These are phyloP conservation scores for Boletus reticulatus DNA, from an alignment of 768 basidiomycete species.

Conservation along the genomic window DNA sequence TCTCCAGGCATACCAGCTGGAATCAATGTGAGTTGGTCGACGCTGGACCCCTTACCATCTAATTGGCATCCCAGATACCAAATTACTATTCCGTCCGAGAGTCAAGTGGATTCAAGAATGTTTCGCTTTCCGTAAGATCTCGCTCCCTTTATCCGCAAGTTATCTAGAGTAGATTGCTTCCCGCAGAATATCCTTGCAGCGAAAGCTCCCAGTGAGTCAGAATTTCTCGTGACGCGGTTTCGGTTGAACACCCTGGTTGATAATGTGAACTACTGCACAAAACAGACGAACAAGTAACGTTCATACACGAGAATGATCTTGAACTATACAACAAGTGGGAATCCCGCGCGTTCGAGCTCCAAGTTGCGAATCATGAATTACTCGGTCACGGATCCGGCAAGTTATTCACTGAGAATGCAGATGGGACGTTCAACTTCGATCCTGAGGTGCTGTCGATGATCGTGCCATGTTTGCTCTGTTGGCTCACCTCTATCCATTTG, in stretches of 20 bases:
- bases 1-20: constrained; percentile 75
- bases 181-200: constrained; percentile 80
- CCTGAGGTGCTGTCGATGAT: constrained; percentile 48
- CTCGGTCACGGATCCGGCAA: constrained; percentile 87
- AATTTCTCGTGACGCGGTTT: background rate
- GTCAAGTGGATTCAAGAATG: constrained; percentile 84
- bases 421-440: constrained; percentile 84
- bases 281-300: constrained; percentile 73
- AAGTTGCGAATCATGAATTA: constrained; percentile 89
- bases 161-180: background rate
- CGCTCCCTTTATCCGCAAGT: background rate
- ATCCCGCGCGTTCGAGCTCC: constrained; percentile 75
- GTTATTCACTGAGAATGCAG: constrained; percentile 69
- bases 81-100: constrained; percentile 87
- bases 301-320: constrained; percentile 77
- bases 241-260: background rate
- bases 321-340: constrained; percentile 78
- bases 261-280: background rate
- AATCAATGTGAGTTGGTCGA: constrained; percentile 59
- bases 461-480: background rate
- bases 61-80: constrained; percentile 54
- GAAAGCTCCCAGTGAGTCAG: constrained; percentile 70
- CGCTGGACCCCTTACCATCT: background rate
- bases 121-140: constrained; percentile 68
- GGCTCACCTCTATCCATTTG: background rate